phyloP scores from a whole-genome alignment of 768 basidiomycete species.

The Punctularia strigosozonata region DNA sequence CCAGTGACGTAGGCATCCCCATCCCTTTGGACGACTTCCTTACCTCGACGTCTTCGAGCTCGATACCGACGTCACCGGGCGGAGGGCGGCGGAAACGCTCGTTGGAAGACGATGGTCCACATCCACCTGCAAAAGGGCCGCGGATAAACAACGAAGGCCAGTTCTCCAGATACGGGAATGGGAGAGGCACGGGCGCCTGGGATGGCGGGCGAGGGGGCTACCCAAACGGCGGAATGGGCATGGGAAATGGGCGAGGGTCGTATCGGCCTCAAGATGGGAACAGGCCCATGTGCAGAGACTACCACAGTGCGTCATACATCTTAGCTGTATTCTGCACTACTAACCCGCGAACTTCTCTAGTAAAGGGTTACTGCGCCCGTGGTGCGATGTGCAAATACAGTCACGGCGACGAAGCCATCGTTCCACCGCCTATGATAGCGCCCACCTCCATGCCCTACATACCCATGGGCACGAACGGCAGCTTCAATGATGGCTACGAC shows the following conservation, averaged over 20 bases:
- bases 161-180: constrained; percentile 50
- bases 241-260: constrained; percentile 34
- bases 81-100: constrained; percentile 57
- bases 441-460: constrained; percentile 55
- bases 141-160: constrained; percentile 53
- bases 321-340: constrained; percentile 1
- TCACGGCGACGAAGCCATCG: constrained; percentile 81
- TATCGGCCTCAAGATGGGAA: constrained; percentile 67
- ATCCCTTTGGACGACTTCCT: constrained; percentile 65
- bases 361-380: constrained; percentile 83
- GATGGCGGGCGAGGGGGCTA: constrained; percentile 21
- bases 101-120: constrained; percentile 47
- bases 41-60: no score
- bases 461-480: constrained; percentile 52
- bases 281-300: constrained; percentile 80
- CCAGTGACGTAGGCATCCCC: constrained; percentile 57
- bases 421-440: constrained; percentile 36
- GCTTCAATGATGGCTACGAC: constrained; percentile 1
- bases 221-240: constrained; percentile 16
- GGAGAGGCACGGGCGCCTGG: constrained; percentile 30
- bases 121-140: constrained; percentile 59
- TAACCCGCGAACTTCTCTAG: constrained; percentile 27
- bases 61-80: constrained; percentile 28
- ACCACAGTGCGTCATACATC: constrained; percentile 60
- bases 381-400: constrained; percentile 87